phyloP scores from a whole-genome alignment of 345 rosid genomes.

The Citrus maxima region DNA sequence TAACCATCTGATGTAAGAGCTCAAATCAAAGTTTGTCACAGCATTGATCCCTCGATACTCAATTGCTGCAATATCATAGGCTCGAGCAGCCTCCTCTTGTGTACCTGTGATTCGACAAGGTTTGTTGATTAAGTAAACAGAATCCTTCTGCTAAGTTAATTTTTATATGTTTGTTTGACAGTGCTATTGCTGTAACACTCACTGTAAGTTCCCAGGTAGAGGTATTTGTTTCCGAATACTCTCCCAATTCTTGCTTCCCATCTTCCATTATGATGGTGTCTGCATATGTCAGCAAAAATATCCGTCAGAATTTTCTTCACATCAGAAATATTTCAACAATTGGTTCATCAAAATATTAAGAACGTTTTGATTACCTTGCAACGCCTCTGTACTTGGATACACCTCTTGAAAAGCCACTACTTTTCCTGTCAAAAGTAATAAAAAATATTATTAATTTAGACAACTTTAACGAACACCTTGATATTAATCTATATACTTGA shows the following conservation, averaged over 20 bases:
- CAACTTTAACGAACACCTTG: background rate
- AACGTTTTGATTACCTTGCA: slow-evolving; percentile 41
- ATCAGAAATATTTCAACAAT: background rate
- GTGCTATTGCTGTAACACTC: slow-evolving; percentile 11
- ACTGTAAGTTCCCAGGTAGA: slow-evolving; percentile 75
- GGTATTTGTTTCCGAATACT: slow-evolving; percentile 70
- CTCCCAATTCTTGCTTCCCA: slow-evolving; percentile 81
- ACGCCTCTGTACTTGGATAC: slow-evolving; percentile 72
- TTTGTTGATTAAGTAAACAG: background rate
- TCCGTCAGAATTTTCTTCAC: background rate
- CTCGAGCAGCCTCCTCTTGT: slow-evolving; percentile 57
- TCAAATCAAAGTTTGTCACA: slow-evolving; percentile 50
- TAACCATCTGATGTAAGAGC: slow-evolving; percentile 48
- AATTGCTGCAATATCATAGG: slow-evolving; percentile 53
- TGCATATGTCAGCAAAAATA: slow-evolving; percentile 18
- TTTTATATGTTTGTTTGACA: background rate
- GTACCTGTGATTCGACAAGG: slow-evolving; percentile 27
- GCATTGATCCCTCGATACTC: slow-evolving; percentile 52
- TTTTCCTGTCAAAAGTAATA: slow-evolving; percentile 35
- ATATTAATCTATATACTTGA: background rate
- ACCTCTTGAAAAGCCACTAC: slow-evolving; percentile 76
- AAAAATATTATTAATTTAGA: background rate
- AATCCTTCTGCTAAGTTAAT: background rate
- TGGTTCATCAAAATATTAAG: background rate
- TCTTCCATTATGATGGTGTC: slow-evolving; percentile 72